Evolutionary conservation across 2,329 filamentous ascomycete species (phyloP).

Genomic region (Pseudocercospora vitis): DNA sequence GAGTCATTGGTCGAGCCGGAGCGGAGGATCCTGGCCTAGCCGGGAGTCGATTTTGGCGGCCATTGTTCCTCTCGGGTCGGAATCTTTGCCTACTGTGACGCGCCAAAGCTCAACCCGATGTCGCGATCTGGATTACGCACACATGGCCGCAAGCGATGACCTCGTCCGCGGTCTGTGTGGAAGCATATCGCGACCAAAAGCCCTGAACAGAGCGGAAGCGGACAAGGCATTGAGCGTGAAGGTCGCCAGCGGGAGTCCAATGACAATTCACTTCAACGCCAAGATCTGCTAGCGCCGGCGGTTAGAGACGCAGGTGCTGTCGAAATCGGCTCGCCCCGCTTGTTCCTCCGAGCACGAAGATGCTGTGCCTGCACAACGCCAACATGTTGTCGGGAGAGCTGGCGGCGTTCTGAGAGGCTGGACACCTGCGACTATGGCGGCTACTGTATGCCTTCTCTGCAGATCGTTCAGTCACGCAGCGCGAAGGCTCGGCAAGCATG

Average conservation of each 20-base stretch:
- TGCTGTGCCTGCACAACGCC: conserved; percentile 19
- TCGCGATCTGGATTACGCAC: not conserved
- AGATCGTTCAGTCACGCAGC: conserved; percentile 15
- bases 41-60: conserved; percentile 15
- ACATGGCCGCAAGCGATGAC: not conserved
- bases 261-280: conserved; percentile 14
- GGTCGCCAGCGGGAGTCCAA: not conserved
- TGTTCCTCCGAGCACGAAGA: conserved; percentile 19
- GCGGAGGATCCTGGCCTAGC: conserved; percentile 11
- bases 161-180: not conserved
- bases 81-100: too few relatives aligned
- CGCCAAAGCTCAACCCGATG: not conserved
- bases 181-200: not conserved
- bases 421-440: conserved; percentile 12
- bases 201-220: not conserved
- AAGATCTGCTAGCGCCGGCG: conserved; percentile 26
- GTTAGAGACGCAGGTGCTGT: conserved; percentile 19
- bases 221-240: not conserved
- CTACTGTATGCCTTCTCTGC: not conserved
- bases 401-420: conserved; percentile 22
- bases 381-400: conserved; percentile 13
- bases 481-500: conserved; percentile 11
- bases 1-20: conserved; percentile 11
- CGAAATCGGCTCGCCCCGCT: conserved; percentile 15
- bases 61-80: not conserved